Evolutionary conservation across 495 filamentous ascomycete genomes (phyloP), one percentile per base, ranked within the genome.

Genomic region (Peziza echinospora): DNA sequence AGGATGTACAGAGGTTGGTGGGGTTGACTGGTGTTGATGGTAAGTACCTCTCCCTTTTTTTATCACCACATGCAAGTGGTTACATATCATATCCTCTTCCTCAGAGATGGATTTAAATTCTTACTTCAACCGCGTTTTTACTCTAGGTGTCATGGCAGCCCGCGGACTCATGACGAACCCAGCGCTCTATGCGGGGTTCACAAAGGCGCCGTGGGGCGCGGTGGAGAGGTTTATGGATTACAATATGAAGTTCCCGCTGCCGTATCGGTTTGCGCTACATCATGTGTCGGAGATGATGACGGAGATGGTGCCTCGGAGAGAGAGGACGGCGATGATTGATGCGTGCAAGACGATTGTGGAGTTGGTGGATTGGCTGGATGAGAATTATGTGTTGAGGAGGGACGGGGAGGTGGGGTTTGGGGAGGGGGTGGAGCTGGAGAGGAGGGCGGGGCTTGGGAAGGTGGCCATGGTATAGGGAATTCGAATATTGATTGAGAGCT

Each of bases 81-180:
- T n/a, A 3, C 26, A 24, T 21, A 24, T 13, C n/a, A 22, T 24
- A 34, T 13, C 43, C 21, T 24, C 10, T 26, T 39, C 45, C 21
- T 24, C 43, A 13, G 43, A 9, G 40, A 42, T 42, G 24, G 17
- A 37, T 45, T 37, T 11, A 5, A 21, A 10, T 24, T 13, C 21
- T 46, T 13, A 47, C 43, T 3, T n/a, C 45, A 47, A 23, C 41
- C 48, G 17, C 50, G 61, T 51, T 53, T 66, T 43, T 46, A 61
- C 34, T 71, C 72, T n/a, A n/a, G n/a, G n/a, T 21, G 67, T 80
- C 4, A 79, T 80, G 76, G 67, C 76, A 41, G 76, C 76, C 13
- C 65, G 76, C 43, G 75, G 71, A 5, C 56, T 78, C 3, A 63
- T 80, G 37, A 60, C 67, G 46, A 80, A 79, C 60, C 76, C 76